Percentiles rank a stretch among this genome's conserved stretches.
Conservation (phyloP, 768 basidiomycete genomes). For the Auricularia sp. region DNA sequence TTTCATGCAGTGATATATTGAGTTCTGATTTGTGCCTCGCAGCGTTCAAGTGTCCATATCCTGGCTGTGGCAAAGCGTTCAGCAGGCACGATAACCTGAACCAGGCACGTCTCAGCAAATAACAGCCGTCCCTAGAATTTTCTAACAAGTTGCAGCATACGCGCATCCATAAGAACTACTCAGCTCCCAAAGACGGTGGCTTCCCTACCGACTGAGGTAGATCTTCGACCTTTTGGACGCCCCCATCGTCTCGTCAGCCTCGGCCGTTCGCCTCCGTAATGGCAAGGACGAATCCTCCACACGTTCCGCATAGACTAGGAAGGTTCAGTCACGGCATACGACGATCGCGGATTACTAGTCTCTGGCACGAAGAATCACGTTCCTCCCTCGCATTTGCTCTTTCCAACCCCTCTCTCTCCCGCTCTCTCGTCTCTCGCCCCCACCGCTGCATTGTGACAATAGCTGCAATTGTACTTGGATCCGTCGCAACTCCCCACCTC, state of each 20-base stretch:
- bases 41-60: conserved; percentile 67
- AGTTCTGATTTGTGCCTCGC: conserved; percentile 11
- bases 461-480: not conserved
- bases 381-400: too few species aligned
- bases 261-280: too few species aligned
- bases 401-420: too few species aligned
- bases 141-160: conserved; percentile 46
- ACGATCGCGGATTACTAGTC: too few species aligned
- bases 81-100: conserved; percentile 67
- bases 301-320: too few species aligned
- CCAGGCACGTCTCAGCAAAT: not conserved
- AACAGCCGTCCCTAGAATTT: too few species aligned
- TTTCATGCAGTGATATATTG: conserved; percentile 9
- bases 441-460: not conserved
- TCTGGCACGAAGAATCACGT: too few species aligned
- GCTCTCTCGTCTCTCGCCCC: not conserved
- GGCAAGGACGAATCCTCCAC: too few species aligned
- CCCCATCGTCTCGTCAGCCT: too few species aligned
- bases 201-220: not conserved
- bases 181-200: not conserved
- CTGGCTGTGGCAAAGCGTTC: conserved; percentile 60
- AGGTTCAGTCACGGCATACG: too few species aligned
- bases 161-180: conserved; percentile 45
- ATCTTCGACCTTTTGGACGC: too few species aligned
- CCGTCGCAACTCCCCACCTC: not conserved